Evolutionary conservation across 2,329 filamentous ascomycete genomes (phyloP).

Genomic region (Arthrobotrys entomopaga): DNA sequence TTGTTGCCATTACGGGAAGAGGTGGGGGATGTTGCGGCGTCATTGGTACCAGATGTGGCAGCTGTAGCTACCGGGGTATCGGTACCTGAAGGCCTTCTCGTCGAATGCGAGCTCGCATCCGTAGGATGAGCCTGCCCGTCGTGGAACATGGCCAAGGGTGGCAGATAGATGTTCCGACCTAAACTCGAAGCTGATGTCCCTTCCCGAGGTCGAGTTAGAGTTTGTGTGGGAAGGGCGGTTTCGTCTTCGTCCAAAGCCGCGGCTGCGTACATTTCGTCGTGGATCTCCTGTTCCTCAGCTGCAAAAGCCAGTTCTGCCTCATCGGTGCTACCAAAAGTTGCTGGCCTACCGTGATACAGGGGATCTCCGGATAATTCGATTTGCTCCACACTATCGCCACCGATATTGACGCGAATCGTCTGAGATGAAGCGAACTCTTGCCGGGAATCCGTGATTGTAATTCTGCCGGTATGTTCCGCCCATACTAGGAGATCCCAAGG

Average conservation of each 20-base stretch:
- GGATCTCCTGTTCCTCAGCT: slow-evolving; percentile 49
- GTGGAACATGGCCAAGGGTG: slow-evolving; percentile 43
- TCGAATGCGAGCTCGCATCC: slow-evolving; percentile 27
- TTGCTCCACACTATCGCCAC: slow-evolving; percentile 63
- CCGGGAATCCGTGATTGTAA: slow-evolving; percentile 79
- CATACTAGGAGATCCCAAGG: slow-evolving; percentile 91
- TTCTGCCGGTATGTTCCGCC: slow-evolving; percentile 84
- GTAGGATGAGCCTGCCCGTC: slow-evolving; percentile 34
- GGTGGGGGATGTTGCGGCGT: slow-evolving; percentile 33
- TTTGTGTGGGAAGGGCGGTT: slow-evolving; percentile 48
- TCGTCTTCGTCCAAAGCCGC: slow-evolving; percentile 51
- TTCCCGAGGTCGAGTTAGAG: slow-evolving; percentile 44
- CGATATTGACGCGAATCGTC: slow-evolving; percentile 72
- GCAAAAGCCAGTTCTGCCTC: slow-evolving; percentile 48
- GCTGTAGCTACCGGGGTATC: slow-evolving; percentile 8
- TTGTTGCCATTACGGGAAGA: slow-evolving; percentile 31
- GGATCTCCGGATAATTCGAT: slow-evolving; percentile 56
- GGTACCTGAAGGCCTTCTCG: slow-evolving; percentile 31
- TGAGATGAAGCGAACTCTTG: slow-evolving; percentile 75
- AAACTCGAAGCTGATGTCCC: slow-evolving; percentile 45
- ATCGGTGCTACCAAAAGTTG: slow-evolving; percentile 50
- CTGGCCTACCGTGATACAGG: slow-evolving; percentile 43
- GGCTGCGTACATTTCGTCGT: slow-evolving; percentile 53
- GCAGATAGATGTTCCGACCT: slow-evolving; percentile 45
- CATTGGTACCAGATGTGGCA: slow-evolving; percentile 22